Evolutionary conservation across 805 yeast species (phyloP), one percentile per base, ranked within the genome.

Genomic region (Barnettozyma sucrosica): DNA sequence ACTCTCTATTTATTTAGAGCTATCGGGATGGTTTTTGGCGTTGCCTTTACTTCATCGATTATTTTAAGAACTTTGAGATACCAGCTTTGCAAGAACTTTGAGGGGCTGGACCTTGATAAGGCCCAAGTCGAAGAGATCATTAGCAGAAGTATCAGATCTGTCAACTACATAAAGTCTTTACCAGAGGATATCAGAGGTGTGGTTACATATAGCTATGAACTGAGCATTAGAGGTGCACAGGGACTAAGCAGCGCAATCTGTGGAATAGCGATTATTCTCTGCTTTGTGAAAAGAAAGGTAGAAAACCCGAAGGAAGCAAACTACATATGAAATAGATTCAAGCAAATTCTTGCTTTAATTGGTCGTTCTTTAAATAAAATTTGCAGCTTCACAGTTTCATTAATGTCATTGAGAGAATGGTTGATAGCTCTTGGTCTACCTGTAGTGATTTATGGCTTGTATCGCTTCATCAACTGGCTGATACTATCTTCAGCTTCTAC

Each of bases 1-100:
- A 76, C 80, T 43, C 81, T 79, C 53, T 81, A 80, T 53, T 76
- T 83, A 1, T 80, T 80, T 57, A 70, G 85, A 60, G 72, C 83
- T 10, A 75, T 81, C 3, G 85, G 85, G 1, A 77, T 83, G 3
- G 79, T 84, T 1, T 65, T 79, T 40, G 86, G 85, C 41, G 80
- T 80, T 19, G 71, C 88, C 0, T 58, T 80, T 18, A 51, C 53
- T 13, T 52, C 55, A 24, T 53, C 48, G 13, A 50, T 51, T 34
- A 47, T 53, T 36, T 45, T 52, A 37, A 37, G 28, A 19, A 26
- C 43, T 18, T n/a, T 47, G 19, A 48, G 30, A 38, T 39, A 11
- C 10, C 38, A 51, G 26, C 36, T 56, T 14, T n/a, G 38, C 1
- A 37, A 44, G 3, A 55, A 51, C n/a, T 51, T 56, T 26, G 41